phyloP scores from a whole-genome alignment of 2,329 filamentous ascomycete species.

The Botrytis fragariae region DNA sequence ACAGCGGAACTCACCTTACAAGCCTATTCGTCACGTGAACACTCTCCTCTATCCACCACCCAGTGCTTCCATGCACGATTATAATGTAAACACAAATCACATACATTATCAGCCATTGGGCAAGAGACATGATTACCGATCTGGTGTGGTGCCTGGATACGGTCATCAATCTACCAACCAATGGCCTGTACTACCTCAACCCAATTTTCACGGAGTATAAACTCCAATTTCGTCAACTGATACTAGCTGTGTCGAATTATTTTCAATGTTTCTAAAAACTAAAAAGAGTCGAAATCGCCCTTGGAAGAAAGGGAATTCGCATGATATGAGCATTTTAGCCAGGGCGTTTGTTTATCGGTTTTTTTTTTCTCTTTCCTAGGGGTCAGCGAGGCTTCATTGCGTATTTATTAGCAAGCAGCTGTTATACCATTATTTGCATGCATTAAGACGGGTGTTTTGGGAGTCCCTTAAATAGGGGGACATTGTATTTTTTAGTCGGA shows the following conservation, averaged over 20 bases:
- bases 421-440: slow-evolving; percentile 18
- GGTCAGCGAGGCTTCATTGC: neutral
- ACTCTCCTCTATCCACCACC: slow-evolving; percentile 88
- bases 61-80: slow-evolving; percentile 72
- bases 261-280: neutral
- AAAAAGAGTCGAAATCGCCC: slow-evolving; percentile 5
- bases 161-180: slow-evolving; percentile 28
- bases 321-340: slow-evolving; percentile 1
- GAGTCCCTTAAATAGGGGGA: neutral
- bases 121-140: slow-evolving; percentile 63
- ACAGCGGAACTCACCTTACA: slow-evolving; percentile 88
- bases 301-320: slow-evolving; percentile 7
- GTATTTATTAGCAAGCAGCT: neutral
- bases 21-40: slow-evolving; percentile 83
- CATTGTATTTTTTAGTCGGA: slow-evolving; percentile 1
- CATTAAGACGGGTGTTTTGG: slow-evolving; percentile 17
- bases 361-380: neutral
- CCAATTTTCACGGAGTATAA: slow-evolving; percentile 34
- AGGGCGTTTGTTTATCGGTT: neutral
- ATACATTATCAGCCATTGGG: slow-evolving; percentile 83
- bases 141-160: slow-evolving; percentile 68
- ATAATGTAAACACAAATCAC: slow-evolving; percentile 61
- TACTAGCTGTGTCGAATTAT: neutral
- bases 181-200: slow-evolving; percentile 38
- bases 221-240: neutral